Base-by-base conservation (phyloP, 2,329 filamentous ascomycete genomes). In the Monilinia laxa region DNA sequence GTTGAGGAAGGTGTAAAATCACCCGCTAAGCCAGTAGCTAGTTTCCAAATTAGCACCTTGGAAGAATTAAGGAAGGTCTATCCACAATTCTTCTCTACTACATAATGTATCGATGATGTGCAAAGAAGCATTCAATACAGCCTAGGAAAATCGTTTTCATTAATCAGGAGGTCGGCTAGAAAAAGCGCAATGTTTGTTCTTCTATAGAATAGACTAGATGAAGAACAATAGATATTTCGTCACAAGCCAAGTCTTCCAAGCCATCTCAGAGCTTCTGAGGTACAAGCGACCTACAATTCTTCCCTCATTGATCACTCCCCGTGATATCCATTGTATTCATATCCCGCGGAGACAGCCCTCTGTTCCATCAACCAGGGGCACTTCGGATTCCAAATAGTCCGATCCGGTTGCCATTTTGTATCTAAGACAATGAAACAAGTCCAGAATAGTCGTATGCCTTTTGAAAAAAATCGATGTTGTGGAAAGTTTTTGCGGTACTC, bases 301-400 rank as follows among this genome's bases (percentile, higher is more conserved):
- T 12, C 18, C 20, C 52, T 35, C 53, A n/a, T n/a, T 55, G 20
- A n/a, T 14, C 4, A 11, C 23, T n/a, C 20, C 12, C 28, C 1
- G 4, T 51, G 11, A 25, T 4, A 23, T 42, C 40, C 40, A 42
- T 18, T 20, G 20, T 18, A 23, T 23, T 49, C 20, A 7, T 49
- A 49, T 49, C 31, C 66, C 70, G 40, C 86, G 83, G 83, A 98
- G 97, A 80, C 89, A 90, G 73, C 88, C 89, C 75, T 92, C 89
- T 69, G 97, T 90, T 65, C 94, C 94, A 70, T 91, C 92, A 38
- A 98, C 93, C 18, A 98, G 84, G n/a, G 94, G 93, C 0, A 90
- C 91, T 80, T 97, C 94, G 2, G 94, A 93, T 0, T 95, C 94
- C 0, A 93, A 92, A 20, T 98, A 88, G 3, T 96, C 88, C 59